Evolutionary conservation across 306 rosid species (phyloP), one percentile per base, ranked within the genome.

Genomic region (Trifolium dubium): DNA sequence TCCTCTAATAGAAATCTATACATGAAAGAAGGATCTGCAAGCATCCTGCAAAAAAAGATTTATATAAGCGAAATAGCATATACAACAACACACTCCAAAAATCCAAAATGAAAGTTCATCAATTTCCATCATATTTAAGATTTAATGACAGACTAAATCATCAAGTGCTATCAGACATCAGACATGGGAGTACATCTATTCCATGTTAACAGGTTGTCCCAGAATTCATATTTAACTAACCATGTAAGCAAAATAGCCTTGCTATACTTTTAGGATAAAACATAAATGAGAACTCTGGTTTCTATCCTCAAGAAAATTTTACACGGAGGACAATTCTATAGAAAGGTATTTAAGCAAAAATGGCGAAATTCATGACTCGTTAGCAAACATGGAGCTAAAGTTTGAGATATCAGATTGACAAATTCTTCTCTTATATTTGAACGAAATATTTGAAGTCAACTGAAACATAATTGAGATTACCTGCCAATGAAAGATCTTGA

Each of bases 401-500:
- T 32, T 34, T 58, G 19, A 59, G 64, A 15, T 34, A 67, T 67
- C 29, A 64, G 14, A 50, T 34, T 29, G 63, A 28, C 53, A 77
- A 23, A 18, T 31, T 17, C 46, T 31, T 12, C 46, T 81, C 41
- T 12, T 12, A 43, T 47, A 78, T 29, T 39, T 53, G 37, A 53
- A 43, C 55, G 19, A 82, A 50, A 67, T 37, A 54, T 46, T 49
- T 15, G n/a, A 62, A 32, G 55, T 40, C 66, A 67, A 49, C 65
- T 23, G 23, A 64, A 32, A 23, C 50, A 67, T 14, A 75, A 81
- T 9, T 67, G 79, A 79, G 83, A 69, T 59, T 74, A 95, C 99
- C 99, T 95, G 89, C 99, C 99, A 82, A 92, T 86, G 82, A 92
- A 95, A 73, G 98, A 85, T 82, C 99, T 90, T 18, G 99, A 95